phyloP scores from a whole-genome alignment of 2,329 filamentous ascomycete species.

The Didymella lethalis region DNA sequence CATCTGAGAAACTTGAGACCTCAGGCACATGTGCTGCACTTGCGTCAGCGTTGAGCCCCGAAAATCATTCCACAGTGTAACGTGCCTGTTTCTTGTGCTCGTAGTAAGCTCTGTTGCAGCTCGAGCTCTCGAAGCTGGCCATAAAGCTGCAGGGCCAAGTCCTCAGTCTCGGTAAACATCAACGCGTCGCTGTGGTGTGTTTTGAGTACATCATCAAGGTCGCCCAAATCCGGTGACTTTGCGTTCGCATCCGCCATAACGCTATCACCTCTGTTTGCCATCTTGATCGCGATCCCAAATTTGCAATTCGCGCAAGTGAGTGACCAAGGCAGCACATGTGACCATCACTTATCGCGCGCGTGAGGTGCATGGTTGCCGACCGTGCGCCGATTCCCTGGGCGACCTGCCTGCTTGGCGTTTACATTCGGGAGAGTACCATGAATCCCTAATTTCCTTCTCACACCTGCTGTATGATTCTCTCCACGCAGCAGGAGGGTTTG shows the following conservation, averaged over 20 bases:
- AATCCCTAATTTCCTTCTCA: conserved; percentile 25
- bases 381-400: conserved; percentile 43
- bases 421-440: conserved; percentile 31
- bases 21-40: conserved; percentile 38
- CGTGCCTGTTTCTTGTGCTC: conserved; percentile 51
- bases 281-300: conserved; percentile 20
- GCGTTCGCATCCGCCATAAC: conserved; percentile 32
- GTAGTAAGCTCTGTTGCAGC: conserved; percentile 73
- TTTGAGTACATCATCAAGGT: conserved; percentile 51
- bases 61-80: conserved; percentile 2
- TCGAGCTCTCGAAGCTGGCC: conserved; percentile 75
- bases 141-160: conserved; percentile 72
- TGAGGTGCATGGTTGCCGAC: conserved; percentile 30
- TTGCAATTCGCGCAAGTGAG: conserved; percentile 1
- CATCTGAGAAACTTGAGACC: conserved; percentile 54
- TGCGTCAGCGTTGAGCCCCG: conserved; percentile 25
- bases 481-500: conserved; percentile 33
- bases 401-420: conserved; percentile 26
- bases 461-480: conserved; percentile 30
- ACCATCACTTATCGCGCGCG: conserved; percentile 25
- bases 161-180: conserved; percentile 71
- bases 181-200: conserved; percentile 58
- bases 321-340: conserved; percentile 16
- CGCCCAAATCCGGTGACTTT: conserved; percentile 24
- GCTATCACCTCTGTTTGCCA: conserved; percentile 34